Percentiles rank a stretch among this genome's conserved stretches.
Conservation (phyloP, 176 grass and related monocot species). For the Canna indica region DNA sequence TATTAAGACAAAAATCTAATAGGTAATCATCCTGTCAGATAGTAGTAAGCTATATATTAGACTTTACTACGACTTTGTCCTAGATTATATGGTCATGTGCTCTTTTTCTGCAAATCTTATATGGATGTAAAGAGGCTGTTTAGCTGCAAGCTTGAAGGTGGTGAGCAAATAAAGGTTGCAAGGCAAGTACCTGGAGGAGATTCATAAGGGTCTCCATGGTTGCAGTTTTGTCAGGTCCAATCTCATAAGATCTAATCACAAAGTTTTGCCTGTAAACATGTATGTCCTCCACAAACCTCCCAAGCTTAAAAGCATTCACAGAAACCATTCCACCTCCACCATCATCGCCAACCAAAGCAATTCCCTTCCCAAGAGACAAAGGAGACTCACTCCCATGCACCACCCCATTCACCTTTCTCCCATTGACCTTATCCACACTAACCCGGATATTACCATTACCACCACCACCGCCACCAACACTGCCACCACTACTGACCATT, state of each 20-base stretch:
- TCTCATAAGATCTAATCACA: slow-evolving; percentile 48
- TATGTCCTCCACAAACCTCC: slow-evolving; percentile 36
- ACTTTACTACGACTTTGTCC: no score
- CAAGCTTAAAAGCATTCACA: slow-evolving; percentile 23
- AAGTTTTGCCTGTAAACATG: slow-evolving; percentile 42
- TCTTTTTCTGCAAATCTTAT: no score
- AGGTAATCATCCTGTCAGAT: no score
- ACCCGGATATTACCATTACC: neutral
- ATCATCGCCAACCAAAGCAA: neutral
- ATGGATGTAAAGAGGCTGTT: no score
- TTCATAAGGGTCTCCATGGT: slow-evolving; percentile 55
- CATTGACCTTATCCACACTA: slow-evolving; percentile 22
- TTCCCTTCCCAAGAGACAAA: neutral
- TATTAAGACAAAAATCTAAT: no score
- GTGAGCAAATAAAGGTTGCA: neutral
- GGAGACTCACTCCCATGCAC: slow-evolving; percentile 10
- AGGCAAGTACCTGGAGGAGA: slow-evolving; percentile 33
- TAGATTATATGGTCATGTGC: no score
- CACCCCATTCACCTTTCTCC: slow-evolving; percentile 26
- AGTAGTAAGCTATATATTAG: no score
- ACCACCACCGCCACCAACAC: no score
- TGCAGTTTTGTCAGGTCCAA: slow-evolving; percentile 42
- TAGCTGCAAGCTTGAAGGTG: no score
- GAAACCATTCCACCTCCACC: neutral
- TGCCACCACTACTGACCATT: slow-evolving; percentile 7